A percentile compares a stretch with the other conserved stretches of the same genome.
These are phyloP conservation scores for Mycena sp. DNA, from an alignment of 1,284 basidiomycete genomes.

Conservation along the genomic window DNA sequence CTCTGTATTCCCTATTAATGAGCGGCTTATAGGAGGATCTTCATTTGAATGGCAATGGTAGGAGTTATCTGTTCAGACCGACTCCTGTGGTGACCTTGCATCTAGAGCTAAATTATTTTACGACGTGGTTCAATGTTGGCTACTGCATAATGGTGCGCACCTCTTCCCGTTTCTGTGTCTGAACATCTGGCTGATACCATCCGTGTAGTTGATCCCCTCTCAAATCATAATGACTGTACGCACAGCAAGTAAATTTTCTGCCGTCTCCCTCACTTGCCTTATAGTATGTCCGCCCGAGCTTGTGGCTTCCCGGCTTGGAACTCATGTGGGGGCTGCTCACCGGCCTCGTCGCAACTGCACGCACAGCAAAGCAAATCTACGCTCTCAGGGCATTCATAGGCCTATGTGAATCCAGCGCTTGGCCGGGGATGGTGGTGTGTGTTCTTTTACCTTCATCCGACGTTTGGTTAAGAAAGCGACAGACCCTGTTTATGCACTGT, in stretches of 20 bases:
- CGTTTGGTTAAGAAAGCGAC: too few species aligned
- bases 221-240: conserved; percentile 32
- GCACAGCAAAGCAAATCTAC: conserved; percentile 23
- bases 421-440: conserved; percentile 28
- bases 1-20: too few species aligned
- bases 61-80: not conserved
- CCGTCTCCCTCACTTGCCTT: not conserved
- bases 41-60: conserved; percentile 23
- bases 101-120: conserved; percentile 29
- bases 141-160: conserved; percentile 25
- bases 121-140: conserved; percentile 26
- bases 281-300: conserved; percentile 26
- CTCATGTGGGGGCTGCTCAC: conserved; percentile 26
- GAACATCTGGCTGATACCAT: too few species aligned
- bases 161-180: not conserved
- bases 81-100: not conserved
- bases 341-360: conserved; percentile 20
- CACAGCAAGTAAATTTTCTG: not conserved
- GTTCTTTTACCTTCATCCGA: too few species aligned
- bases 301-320: conserved; percentile 26
- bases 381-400: conserved; percentile 24
- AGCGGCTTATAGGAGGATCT: conserved; percentile 17
- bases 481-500: too few species aligned
- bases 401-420: conserved; percentile 27
- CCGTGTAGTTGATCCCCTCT: conserved; percentile 19